These are phyloP conservation scores for Glycyrrhiza uralensis DNA, from an alignment of 306 rosid species.

Conservation along the genomic window DNA sequence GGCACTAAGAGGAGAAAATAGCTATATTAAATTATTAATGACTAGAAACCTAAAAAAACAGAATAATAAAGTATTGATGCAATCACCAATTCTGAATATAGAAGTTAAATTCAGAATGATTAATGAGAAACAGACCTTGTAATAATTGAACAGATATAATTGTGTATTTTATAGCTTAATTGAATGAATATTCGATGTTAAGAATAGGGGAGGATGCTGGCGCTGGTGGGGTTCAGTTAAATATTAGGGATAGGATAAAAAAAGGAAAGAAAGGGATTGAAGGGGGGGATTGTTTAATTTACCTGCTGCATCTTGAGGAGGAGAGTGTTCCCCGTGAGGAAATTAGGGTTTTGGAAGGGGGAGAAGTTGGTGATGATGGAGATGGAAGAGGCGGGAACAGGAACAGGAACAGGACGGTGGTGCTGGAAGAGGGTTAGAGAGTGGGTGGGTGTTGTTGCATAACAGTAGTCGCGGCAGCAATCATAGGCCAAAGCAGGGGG, in stretches of 20 bases:
- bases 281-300: not conserved
- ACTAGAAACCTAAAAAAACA: not conserved
- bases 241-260: not conserved
- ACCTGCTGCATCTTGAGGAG: constrained; percentile 56
- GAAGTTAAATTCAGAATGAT: not conserved
- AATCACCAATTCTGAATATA: not conserved
- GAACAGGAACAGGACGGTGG: not conserved
- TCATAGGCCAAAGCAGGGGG: constrained; percentile 33
- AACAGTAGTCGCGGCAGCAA: constrained; percentile 35
- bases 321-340: constrained; percentile 65
- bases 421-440: not conserved
- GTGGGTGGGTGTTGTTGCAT: not conserved
- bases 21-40: not conserved
- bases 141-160: not conserved
- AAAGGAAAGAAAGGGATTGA: not conserved
- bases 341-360: constrained; percentile 46
- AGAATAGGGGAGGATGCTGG: no score
- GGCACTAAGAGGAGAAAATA: not conserved
- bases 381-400: not conserved
- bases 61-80: not conserved
- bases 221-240: no score
- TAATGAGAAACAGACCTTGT: no score
- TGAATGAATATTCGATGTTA: not conserved
- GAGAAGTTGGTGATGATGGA: constrained; percentile 1
- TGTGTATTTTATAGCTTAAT: not conserved